Evolutionary conservation across 2,329 filamentous ascomycete species (phyloP), one percentile per base, ranked within the genome.

Genomic region (Dendryphion nanum): DNA sequence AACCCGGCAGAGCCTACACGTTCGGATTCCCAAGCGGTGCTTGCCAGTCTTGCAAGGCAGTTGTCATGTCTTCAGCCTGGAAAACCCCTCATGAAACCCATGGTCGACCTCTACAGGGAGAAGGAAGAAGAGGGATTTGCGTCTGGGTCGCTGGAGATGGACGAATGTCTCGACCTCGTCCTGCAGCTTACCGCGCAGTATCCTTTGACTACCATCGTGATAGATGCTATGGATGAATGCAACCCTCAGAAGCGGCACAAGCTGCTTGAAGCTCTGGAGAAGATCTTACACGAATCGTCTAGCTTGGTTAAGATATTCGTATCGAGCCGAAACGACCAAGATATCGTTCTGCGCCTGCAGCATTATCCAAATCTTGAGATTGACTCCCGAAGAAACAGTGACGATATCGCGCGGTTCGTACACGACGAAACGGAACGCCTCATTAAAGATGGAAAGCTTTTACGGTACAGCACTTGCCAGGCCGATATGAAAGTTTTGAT

Each of bases 151-250:
- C 41, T 50, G 16, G 21, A 44, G 33, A 38, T 42, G 16, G 36
- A 45, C 7, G 39, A 50, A 42, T 40, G 37, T 28, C 12, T 15
- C 20, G 18, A 34, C 8, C 31, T 52, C 20, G 50, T 64, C 19
- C 14, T 58, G 15, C 35, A 53, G 28, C 40, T 64, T 17, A 38
- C 51, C 14, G 41, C 41, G 14, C 6, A 41, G 8, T 44, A 53
- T 37, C 41, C 42, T 24, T 35, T 37, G 29, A 50, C 52, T 3
- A 62, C 46, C 1, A 62, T 68, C 13, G 26, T 67, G 4, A 56
- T 68, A 23, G 61, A 67, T 39, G 63, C 58, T 14, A 41, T 68
- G 15, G 64, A 67, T 39, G 63, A 67, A 44, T 56, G 54, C 34
- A 46, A 66, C 18, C 28, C 41, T 29, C n/a, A 28, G 18, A 41